These are phyloP conservation scores for Rutstroemia sp. DNA, from an alignment of 2,329 filamentous ascomycete genomes.

Conservation along the genomic window DNA sequence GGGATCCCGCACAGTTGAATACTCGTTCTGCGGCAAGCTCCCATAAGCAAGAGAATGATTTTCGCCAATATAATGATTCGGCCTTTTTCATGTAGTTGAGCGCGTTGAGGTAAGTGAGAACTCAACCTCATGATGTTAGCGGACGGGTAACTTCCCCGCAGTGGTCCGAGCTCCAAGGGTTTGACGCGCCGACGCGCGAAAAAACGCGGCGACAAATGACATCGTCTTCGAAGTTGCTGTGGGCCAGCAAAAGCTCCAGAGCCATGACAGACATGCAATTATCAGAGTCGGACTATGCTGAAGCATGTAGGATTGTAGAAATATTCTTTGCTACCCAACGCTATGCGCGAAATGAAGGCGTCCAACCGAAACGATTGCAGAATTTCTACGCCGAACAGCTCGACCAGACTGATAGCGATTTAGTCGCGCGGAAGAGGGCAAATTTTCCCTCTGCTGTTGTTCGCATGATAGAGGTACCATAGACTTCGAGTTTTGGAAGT, in stretches of 20 bases:
- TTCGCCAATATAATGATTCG: no score
- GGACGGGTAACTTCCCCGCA: neutral
- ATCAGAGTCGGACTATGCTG: neutral
- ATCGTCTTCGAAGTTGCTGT: neutral
- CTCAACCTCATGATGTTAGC: no score
- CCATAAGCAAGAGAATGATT: no score
- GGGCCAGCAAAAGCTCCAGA: neutral
- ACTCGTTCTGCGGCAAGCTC: no score
- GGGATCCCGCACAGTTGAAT: no score
- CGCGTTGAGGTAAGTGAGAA: no score
- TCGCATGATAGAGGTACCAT: neutral
- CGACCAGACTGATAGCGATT: neutral
- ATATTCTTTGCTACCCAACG: neutral
- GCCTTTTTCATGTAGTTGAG: no score
- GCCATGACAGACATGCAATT: neutral
- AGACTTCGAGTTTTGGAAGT: neutral
- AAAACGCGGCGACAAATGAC: conserved; percentile 4
- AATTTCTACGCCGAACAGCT: conserved; percentile 1
- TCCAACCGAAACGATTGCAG: neutral
- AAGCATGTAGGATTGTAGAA: neutral
- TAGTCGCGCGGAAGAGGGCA: neutral
- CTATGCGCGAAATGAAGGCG: neutral
- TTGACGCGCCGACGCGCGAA: neutral
- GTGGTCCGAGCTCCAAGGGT: neutral
- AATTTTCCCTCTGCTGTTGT: neutral